phyloP scores from a whole-genome alignment of 2,329 filamentous ascomycete genomes.

The Penicillium thymicola region DNA sequence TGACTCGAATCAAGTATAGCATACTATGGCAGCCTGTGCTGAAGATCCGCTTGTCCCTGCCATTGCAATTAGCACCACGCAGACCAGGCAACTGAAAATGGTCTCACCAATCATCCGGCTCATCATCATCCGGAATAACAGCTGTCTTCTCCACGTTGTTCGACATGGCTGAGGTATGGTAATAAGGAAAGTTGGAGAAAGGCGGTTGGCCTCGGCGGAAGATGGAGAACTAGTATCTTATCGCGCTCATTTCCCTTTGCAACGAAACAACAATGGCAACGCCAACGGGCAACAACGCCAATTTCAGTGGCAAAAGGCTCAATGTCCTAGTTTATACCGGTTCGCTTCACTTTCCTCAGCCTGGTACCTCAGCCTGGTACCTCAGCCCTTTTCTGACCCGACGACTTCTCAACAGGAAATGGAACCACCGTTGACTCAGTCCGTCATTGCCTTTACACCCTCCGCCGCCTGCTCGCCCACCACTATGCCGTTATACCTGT shows the following conservation, averaged over 20 bases:
- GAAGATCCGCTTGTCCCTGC: slow-evolving; percentile 95
- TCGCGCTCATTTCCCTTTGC: slow-evolving; percentile 13
- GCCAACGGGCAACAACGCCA: slow-evolving; percentile 30
- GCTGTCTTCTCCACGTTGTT: slow-evolving; percentile 51
- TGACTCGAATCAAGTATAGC: slow-evolving; percentile 14
- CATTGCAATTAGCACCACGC: slow-evolving; percentile 19
- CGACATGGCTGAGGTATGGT: slow-evolving; percentile 48
- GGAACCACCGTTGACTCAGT: slow-evolving; percentile 87
- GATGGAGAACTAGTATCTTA: slow-evolving; percentile 17
- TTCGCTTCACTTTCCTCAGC: slow-evolving; percentile 43
- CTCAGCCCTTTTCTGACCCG: slow-evolving; percentile 30
- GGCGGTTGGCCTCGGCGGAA: slow-evolving; percentile 20
- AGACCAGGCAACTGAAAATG: slow-evolving; percentile 4
- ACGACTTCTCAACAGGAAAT: slow-evolving; percentile 55
- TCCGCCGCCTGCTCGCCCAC: slow-evolving; percentile 79
- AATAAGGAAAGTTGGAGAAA: slow-evolving; percentile 1
- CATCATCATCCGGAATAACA: slow-evolving; percentile 59
- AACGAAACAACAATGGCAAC: slow-evolving; percentile 29
- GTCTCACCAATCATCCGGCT: slow-evolving; percentile 88
- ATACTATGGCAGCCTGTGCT: slow-evolving; percentile 90
- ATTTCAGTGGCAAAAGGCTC: slow-evolving; percentile 65
- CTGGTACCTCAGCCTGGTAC: slow-evolving; percentile 24
- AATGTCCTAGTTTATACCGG: slow-evolving; percentile 94
- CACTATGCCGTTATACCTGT: slow-evolving; percentile 92
- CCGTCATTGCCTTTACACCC: slow-evolving; percentile 79